phyloP scores from a whole-genome alignment of 441 rosid species.

The Iberis amara region DNA sequence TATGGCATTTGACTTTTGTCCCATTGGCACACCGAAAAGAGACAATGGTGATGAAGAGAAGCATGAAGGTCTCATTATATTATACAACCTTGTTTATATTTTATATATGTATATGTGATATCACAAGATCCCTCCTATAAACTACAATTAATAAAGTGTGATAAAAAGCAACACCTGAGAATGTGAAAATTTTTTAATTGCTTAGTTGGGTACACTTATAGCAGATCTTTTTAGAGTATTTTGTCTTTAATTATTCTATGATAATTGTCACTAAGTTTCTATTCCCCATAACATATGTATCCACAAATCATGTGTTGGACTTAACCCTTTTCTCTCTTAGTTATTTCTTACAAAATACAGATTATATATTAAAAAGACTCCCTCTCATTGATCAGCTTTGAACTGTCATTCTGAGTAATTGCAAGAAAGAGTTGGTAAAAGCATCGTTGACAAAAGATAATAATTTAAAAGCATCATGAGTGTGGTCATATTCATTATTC shows the following conservation, averaged over 20 bases:
- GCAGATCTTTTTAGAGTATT: background rate
- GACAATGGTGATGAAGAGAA: conserved; percentile 26
- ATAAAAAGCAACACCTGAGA: conserved; percentile 34
- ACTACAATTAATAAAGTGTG: conserved; percentile 21
- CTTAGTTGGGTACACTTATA: conserved; percentile 23
- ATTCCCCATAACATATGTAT: conserved; percentile 15
- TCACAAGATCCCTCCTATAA: conserved; percentile 27
- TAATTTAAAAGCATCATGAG: too few species aligned
- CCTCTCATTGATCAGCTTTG: too few species aligned
- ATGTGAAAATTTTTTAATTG: conserved; percentile 24
- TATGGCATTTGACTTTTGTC: conserved; percentile 32
- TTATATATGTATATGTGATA: too few species aligned
- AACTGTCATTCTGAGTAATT: too few species aligned
- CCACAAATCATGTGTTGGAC: background rate
- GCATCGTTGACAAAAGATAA: too few species aligned
- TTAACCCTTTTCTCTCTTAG: too few species aligned
- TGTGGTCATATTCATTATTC: too few species aligned
- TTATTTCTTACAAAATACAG: too few species aligned
- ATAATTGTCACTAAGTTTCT: conserved; percentile 26
- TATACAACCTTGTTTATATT: background rate
- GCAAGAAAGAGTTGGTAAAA: too few species aligned
- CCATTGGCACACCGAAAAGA: conserved; percentile 35
- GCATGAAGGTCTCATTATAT: background rate
- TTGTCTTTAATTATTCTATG: conserved; percentile 17
- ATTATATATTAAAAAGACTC: too few species aligned